phyloP scores from a whole-genome alignment of 345 rosid genomes.

The Bruguiera gymnorhiza region DNA sequence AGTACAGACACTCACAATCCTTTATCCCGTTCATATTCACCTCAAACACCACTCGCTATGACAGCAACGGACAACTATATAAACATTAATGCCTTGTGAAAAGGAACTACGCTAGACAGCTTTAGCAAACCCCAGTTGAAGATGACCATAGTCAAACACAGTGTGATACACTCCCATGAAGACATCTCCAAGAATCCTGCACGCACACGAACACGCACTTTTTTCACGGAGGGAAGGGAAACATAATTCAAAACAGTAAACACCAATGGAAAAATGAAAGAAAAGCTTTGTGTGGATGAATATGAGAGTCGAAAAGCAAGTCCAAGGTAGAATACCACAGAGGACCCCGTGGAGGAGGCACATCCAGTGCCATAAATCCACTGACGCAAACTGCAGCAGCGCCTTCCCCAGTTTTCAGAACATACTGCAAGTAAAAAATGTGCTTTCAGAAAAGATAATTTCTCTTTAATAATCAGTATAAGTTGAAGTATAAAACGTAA shows the following conservation, averaged over 20 bases:
- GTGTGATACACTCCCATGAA: slow-evolving; percentile 88
- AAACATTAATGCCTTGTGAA: background rate
- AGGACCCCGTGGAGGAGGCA: slow-evolving; percentile 70
- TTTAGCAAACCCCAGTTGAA: slow-evolving; percentile 61
- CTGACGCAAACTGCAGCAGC: slow-evolving; percentile 53
- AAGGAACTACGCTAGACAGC: slow-evolving; percentile 32
- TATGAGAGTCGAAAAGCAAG: background rate
- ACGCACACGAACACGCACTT: background rate
- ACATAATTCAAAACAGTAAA: background rate
- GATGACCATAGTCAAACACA: slow-evolving; percentile 59
- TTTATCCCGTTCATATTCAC: background rate
- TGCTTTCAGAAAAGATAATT: background rate
- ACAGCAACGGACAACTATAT: background rate
- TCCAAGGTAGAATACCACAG: slow-evolving; percentile 43
- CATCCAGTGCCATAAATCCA: slow-evolving; percentile 59
- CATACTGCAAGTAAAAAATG: slow-evolving; percentile 44
- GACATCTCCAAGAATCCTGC: slow-evolving; percentile 78
- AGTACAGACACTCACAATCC: background rate
- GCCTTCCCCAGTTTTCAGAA: slow-evolving; percentile 59
- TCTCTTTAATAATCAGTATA: too few relatives aligned
- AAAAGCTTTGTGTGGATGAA: background rate
- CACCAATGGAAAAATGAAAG: background rate
- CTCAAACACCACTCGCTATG: background rate
- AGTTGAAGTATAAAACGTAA: too few relatives aligned
- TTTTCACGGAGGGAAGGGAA: too few relatives aligned